Evolutionary conservation across 2,329 filamentous ascomycete genomes (phyloP), one percentile per base, ranked within the genome.

Genomic region (Fusarium caatingaense): DNA sequence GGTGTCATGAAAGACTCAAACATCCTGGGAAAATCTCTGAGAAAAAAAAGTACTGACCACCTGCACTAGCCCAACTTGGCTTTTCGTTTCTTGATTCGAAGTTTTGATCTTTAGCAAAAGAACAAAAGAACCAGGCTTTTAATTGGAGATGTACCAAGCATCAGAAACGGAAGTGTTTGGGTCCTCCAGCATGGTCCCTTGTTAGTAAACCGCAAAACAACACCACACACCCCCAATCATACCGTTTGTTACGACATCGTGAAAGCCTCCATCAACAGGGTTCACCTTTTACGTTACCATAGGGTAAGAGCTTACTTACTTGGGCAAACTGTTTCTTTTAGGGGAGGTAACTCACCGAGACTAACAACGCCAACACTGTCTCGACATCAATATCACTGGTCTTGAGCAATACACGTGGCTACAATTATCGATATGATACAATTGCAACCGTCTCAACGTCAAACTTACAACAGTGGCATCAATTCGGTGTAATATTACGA

Each of bases 21-120:
- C 30, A 66, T 71, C 68, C 68, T 71, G 60, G 68, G 48, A 71
- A 71, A 71, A 71, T 57, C 68, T 71, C 68, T 71, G 68, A 61
- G 55, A 40, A n/a, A 53, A 44, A 44, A 53, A 53, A 53, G 44
- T 37, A 46, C 40, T 60, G 51, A 37, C 66, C 57, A 40, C 58
- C 18, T 58, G 41, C 46, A 67, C 68, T 70, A 70, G 23, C 8
- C 50, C 56, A 41, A 40, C 55, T 57, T 40, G 16, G 59, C 47
- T 23, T 48, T 54, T 64, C 44, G 42, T 55, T 56, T 63, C 54
- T 68, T 68, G 54, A 60, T 68, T 56, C 30, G 27, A 44, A 56
- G 25, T 34, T 55, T 70, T 54, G 27, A 69, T 60, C 50, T 55
- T 37, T n/a, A 6, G 34, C 34, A 37, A 37, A 37, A 37, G 49